Evolutionary conservation across 441 rosid genomes (phyloP).

Genomic region (Croton laevigatus): DNA sequence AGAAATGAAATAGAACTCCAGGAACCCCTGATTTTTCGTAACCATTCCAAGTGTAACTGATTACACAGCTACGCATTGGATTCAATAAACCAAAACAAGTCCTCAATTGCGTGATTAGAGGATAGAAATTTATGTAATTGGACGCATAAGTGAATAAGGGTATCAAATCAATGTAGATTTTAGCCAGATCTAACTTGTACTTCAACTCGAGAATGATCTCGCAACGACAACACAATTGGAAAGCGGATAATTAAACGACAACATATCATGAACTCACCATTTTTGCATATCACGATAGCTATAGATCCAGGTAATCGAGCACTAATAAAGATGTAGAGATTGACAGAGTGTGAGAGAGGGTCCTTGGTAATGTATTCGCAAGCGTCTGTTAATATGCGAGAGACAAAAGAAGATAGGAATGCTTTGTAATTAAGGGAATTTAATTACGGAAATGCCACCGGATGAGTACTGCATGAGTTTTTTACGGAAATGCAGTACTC

Average conservation of each 20-base stretch:
- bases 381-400: conserved; percentile 16
- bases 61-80: too few species aligned
- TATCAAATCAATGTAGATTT: conserved; percentile 11
- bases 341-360: neutral
- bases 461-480: neutral
- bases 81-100: too few species aligned
- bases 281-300: conserved; percentile 29
- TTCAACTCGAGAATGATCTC: conserved; percentile 7
- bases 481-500: too few species aligned
- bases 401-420: conserved; percentile 6
- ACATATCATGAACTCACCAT: conserved; percentile 57
- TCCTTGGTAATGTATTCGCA: conserved; percentile 1
- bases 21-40: too few species aligned
- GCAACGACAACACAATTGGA: conserved; percentile 6
- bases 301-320: conserved; percentile 26
- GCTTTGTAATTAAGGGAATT: conserved; percentile 23
- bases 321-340: neutral
- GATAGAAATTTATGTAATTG: too few species aligned
- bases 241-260: conserved; percentile 7
- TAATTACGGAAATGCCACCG: conserved; percentile 31
- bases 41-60: too few species aligned
- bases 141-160: too few species aligned
- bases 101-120: too few species aligned
- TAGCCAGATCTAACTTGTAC: conserved; percentile 58
- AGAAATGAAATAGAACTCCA: too few species aligned